phyloP scores from a whole-genome alignment of 768 basidiomycete species.

The Leccinum rimulosum region DNA sequence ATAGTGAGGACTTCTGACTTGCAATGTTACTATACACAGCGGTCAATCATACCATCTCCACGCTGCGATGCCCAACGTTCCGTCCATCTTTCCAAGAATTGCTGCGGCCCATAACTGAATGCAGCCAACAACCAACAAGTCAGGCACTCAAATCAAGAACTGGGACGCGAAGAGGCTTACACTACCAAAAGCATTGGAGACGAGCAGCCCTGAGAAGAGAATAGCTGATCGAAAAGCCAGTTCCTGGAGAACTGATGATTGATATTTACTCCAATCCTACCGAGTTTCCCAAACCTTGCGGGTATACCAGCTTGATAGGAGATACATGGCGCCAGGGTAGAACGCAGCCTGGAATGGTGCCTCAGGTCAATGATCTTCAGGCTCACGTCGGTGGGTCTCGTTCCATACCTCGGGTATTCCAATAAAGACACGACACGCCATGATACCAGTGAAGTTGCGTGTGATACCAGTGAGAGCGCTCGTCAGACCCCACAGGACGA shows the following conservation, averaged over 20 bases:
- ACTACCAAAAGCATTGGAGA: conserved; percentile 66
- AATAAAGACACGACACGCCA: conserved; percentile 58
- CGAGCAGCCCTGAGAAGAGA: conserved; percentile 54
- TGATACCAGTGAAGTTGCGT: conserved; percentile 52
- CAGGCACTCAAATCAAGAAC: not conserved
- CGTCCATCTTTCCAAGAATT: conserved; percentile 68
- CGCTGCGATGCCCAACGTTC: conserved; percentile 58
- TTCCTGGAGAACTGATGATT: conserved; percentile 39
- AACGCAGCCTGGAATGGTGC: conserved; percentile 46
- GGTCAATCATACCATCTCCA: conserved; percentile 58
- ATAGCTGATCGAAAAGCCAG: conserved; percentile 62
- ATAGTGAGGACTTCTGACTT: not conserved
- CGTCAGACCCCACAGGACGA: conserved; percentile 61
- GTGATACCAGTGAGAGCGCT: conserved; percentile 63
- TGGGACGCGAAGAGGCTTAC: conserved; percentile 34
- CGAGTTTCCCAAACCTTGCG: conserved; percentile 11
- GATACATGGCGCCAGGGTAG: conserved; percentile 54
- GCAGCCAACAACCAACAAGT: not conserved
- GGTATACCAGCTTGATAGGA: conserved; percentile 29
- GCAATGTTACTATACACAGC: not conserved
- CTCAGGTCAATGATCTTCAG: conserved; percentile 37
- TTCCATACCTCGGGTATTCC: conserved; percentile 53
- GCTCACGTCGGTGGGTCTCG: not conserved
- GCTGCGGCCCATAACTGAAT: conserved; percentile 67
- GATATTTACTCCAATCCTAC: not conserved